These are phyloP conservation scores for Neonectria punicea DNA, from an alignment of 2,329 filamentous ascomycete genomes.

Conservation along the genomic window DNA sequence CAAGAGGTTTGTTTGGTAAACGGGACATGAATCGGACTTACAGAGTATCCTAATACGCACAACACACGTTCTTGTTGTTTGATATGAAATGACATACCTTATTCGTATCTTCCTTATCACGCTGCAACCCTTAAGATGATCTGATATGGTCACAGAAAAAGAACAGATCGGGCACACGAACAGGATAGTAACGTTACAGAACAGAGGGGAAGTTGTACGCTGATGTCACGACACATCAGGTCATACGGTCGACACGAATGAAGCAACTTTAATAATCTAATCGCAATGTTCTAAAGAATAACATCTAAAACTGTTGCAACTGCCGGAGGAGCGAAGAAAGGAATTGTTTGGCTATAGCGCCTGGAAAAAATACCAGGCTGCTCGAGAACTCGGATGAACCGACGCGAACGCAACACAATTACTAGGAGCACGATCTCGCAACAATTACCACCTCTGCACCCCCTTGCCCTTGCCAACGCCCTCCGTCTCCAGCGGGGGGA, in stretches of 20 bases:
- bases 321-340: slow-evolving; percentile 4
- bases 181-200: too few relatives aligned
- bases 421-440: background rate
- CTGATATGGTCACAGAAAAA: background rate
- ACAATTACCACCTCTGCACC: slow-evolving; percentile 42
- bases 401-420: slow-evolving; percentile 8
- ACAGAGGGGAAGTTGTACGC: background rate
- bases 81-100: background rate
- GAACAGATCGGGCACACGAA: too few relatives aligned
- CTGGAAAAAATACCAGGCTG: background rate
- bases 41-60: background rate
- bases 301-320: background rate
- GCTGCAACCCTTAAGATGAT: background rate
- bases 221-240: background rate
- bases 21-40: background rate
- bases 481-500: slow-evolving; percentile 52
- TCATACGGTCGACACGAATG: too few relatives aligned
- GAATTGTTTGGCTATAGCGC: background rate
- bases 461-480: slow-evolving; percentile 59
- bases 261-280: background rate
- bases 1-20: background rate
- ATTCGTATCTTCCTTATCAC: background rate
- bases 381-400: background rate
- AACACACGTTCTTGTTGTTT: background rate
- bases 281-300: background rate